Conservation (phyloP, 2,329 filamentous ascomycete genomes). For the Alternaria brassicae region DNA sequence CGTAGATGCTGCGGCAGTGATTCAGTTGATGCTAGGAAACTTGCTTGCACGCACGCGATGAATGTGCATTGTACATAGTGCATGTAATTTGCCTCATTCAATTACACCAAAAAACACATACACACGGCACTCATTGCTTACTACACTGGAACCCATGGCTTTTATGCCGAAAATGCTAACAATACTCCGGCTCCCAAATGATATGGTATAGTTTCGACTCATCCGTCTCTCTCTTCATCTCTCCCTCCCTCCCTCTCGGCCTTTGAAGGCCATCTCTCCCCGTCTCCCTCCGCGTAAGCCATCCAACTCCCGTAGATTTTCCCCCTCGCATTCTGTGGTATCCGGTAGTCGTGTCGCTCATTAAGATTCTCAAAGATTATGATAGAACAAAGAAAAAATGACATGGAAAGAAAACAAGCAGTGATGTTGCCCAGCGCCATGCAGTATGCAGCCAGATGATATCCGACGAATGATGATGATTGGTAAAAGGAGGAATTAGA, state of each 20-base stretch:
- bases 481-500: constrained; percentile 26
- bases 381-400: constrained; percentile 25
- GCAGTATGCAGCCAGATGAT: constrained; percentile 52
- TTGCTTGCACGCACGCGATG: too few relatives aligned
- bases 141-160: constrained; percentile 13
- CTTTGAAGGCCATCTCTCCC: constrained; percentile 5
- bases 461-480: constrained; percentile 37
- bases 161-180: constrained; percentile 20
- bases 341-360: constrained; percentile 50
- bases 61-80: too few relatives aligned
- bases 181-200: constrained; percentile 31
- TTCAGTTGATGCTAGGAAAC: too few relatives aligned
- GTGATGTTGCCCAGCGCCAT: constrained; percentile 44
- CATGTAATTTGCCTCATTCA: too few relatives aligned
- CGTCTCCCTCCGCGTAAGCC: constrained; percentile 9
- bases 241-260: constrained; percentile 2
- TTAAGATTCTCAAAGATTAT: constrained; percentile 45
- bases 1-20: too few relatives aligned
- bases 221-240: too few relatives aligned
- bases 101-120: constrained; percentile 23
- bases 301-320: constrained; percentile 34
- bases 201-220: constrained; percentile 44
- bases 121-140: too few relatives aligned
- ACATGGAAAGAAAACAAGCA: constrained; percentile 2
- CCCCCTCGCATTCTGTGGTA: constrained; percentile 44